Evolutionary conservation across 129 eudicot species (phyloP).

Genomic region (Dittrichia graveolens): DNA sequence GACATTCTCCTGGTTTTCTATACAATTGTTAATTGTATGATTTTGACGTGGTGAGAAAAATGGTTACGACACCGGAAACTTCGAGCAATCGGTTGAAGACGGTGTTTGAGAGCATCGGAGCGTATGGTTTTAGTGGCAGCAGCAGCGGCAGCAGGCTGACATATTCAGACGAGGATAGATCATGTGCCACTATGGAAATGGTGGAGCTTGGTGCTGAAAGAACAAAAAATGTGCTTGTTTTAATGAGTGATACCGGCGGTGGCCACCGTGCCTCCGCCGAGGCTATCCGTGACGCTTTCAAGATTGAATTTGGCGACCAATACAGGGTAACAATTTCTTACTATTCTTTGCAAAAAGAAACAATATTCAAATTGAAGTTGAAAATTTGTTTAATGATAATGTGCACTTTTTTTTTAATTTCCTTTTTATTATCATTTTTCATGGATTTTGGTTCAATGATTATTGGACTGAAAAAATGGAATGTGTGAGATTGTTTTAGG

Average conservation of each 20-base stretch:
- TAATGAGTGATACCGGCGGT: constrained; percentile 97
- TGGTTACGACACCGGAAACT: constrained; percentile 44
- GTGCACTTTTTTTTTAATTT: too few relatives aligned
- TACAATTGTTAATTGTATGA: not conserved
- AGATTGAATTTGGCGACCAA: constrained; percentile 81
- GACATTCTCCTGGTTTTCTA: too few relatives aligned
- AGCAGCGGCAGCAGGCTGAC: constrained; percentile 29
- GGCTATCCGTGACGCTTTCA: constrained; percentile 88
- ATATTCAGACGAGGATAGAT: constrained; percentile 40
- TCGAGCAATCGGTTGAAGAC: constrained; percentile 44
- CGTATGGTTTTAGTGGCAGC: constrained; percentile 55
- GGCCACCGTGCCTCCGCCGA: constrained; percentile 97
- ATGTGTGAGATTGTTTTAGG: too few relatives aligned
- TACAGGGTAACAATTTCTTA: constrained; percentile 48
- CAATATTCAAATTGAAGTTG: too few relatives aligned
- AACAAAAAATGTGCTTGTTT: constrained; percentile 74
- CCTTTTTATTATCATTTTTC: too few relatives aligned
- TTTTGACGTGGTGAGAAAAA: constrained; percentile 16
- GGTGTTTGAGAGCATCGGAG: constrained; percentile 72
- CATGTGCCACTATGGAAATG: constrained; percentile 74
- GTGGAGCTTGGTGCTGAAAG: constrained; percentile 87
- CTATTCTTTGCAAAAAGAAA: not conserved
- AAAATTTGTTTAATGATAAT: too few relatives aligned
- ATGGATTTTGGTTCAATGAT: too few relatives aligned
- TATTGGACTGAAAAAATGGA: too few relatives aligned